Percentiles rank a stretch among this genome's conserved stretches.
phyloP scores from a whole-genome alignment of 1,139 yeast species.

The Magnusiomyces sp. region DNA sequence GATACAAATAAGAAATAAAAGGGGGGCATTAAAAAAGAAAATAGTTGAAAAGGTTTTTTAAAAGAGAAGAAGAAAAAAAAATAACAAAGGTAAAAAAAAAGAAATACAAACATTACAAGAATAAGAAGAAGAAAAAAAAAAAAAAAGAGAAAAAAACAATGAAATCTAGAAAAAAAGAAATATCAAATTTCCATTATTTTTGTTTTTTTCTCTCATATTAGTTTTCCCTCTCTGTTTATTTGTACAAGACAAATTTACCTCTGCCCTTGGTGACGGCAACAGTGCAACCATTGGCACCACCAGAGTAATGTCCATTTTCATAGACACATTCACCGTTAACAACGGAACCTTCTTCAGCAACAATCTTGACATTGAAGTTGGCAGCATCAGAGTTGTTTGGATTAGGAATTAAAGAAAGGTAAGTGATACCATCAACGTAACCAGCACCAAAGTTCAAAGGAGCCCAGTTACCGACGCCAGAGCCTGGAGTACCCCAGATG shows the following conservation, averaged over 20 bases:
- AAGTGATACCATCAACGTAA: conserved; percentile 64
- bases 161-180: no score
- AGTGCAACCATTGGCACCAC: conserved; percentile 86
- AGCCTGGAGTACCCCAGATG: conserved; percentile 76
- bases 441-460: conserved; percentile 96
- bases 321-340: conserved; percentile 75
- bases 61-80: no score
- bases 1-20: no score
- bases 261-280: conserved; percentile 77
- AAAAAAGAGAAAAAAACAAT: no score
- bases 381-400: conserved; percentile 76
- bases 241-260: conserved; percentile 64
- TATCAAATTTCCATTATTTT: no score
- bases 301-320: conserved; percentile 68
- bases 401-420: conserved; percentile 89
- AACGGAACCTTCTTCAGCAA: conserved; percentile 53
- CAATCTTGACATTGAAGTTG: conserved; percentile 79
- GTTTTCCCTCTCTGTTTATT: no score
- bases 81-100: no score
- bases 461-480: conserved; percentile 96
- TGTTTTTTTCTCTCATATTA: no score
- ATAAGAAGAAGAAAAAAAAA: no score
- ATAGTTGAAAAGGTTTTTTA: no score
- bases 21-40: no score
- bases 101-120: no score